Conservation (phyloP, 768 basidiomycete species). For the Bullera alba region DNA sequence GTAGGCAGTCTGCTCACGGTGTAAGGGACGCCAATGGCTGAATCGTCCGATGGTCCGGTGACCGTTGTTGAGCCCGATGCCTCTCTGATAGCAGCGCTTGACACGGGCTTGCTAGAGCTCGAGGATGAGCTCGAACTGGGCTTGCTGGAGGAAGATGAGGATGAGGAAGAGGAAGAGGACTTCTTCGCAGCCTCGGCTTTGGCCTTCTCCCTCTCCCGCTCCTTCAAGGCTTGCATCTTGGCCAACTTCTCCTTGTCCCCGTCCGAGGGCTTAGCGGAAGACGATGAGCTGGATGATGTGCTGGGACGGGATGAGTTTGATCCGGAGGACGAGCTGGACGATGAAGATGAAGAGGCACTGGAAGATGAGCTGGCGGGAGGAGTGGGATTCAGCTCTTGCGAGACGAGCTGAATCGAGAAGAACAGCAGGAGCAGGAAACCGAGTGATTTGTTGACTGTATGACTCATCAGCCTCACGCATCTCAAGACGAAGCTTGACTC, state of each 20-base stretch:
- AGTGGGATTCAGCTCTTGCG: constrained; percentile 29
- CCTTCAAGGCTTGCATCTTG: constrained; percentile 23
- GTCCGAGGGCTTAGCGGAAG: constrained; percentile 2
- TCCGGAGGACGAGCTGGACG: neutral
- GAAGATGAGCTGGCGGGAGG: constrained; percentile 1
- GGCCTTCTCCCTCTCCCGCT: constrained; percentile 14
- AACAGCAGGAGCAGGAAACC: constrained; percentile 32
- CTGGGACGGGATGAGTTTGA: constrained; percentile 1
- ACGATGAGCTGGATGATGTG: constrained; percentile 4
- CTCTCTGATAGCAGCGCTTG: constrained; percentile 19
- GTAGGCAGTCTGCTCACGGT: constrained; percentile 6
- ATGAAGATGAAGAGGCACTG: constrained; percentile 1
- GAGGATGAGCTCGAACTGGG: constrained; percentile 3
- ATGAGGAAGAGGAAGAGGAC: neutral
- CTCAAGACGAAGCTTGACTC: constrained; percentile 3
- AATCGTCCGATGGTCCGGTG: constrained; percentile 9
- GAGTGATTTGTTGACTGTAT: constrained; percentile 25
- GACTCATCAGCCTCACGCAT: neutral
- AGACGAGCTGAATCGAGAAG: constrained; percentile 34
- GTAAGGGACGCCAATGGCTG: constrained; percentile 14
- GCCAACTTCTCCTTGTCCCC: constrained; percentile 29
- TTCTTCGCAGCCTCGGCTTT: neutral
- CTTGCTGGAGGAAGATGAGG: neutral
- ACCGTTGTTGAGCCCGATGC: constrained; percentile 25
- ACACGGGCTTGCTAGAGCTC: constrained; percentile 3